These are phyloP conservation scores for Metschnikowia arizonensis DNA, from an alignment of 805 yeast genomes.

Conservation along the genomic window DNA sequence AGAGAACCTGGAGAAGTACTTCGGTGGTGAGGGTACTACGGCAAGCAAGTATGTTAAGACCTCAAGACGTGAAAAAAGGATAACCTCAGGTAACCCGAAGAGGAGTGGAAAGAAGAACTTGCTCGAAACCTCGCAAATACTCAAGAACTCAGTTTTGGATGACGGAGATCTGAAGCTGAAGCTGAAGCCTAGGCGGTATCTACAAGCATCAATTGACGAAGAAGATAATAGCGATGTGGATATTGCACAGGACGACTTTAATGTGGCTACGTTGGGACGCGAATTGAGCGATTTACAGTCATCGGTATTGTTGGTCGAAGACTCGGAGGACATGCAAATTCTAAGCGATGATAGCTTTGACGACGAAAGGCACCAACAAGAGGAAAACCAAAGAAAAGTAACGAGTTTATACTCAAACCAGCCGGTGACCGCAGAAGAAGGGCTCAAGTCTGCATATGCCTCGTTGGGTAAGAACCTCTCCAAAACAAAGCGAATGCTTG, in stretches of 20 bases:
- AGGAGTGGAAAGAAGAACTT: conserved; percentile 13
- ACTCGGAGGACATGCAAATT: conserved; percentile 16
- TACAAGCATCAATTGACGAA: conserved; percentile 31
- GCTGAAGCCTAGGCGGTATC: conserved; percentile 25
- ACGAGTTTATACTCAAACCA: conserved; percentile 82
- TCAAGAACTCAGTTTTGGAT: conserved; percentile 19
- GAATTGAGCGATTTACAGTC: conserved; percentile 14
- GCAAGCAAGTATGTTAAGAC: conserved; percentile 32
- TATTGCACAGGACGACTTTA: not conserved
- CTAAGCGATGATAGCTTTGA: conserved; percentile 16
- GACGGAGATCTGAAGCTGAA: conserved; percentile 22
- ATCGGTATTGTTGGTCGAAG: conserved; percentile 25
- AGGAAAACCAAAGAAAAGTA: conserved; percentile 33
- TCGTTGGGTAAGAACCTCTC: conserved; percentile 65
- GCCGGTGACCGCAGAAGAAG: conserved; percentile 67
- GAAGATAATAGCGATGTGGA: conserved; percentile 23
- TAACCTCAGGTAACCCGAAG: conserved; percentile 1
- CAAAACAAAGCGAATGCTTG: conserved; percentile 61
- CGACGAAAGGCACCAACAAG: conserved; percentile 19
- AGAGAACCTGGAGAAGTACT: conserved; percentile 72
- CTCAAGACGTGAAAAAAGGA: not conserved
- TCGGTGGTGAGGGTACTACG: conserved; percentile 70
- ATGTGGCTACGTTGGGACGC: not conserved
- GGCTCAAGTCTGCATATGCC: conserved; percentile 68
- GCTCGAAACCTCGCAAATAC: conserved; percentile 26